These are phyloP conservation scores for Metschnikowia anglica DNA, from an alignment of 805 yeast genomes.

Conservation along the genomic window DNA sequence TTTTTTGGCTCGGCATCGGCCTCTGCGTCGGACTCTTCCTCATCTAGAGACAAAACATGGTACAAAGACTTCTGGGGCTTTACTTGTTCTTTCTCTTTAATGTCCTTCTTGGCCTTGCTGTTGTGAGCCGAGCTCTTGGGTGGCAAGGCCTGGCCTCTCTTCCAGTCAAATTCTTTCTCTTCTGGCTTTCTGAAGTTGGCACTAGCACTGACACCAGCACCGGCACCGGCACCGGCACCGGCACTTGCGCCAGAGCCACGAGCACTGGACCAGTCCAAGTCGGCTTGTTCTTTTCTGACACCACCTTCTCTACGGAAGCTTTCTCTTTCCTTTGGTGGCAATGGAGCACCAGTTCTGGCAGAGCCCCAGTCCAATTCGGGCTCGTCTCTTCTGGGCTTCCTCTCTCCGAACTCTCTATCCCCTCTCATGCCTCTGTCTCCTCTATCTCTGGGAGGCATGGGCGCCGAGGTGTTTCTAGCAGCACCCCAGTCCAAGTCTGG, in stretches of 20 bases:
- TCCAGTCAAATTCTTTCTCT: conserved; percentile 38
- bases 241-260: conserved; percentile 17
- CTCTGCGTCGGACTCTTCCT: conserved; percentile 15
- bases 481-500: conserved; percentile 42
- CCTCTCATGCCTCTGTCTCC: neutral
- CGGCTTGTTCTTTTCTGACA: conserved; percentile 22
- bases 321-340: conserved; percentile 37
- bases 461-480: conserved; percentile 28
- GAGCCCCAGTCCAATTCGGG: conserved; percentile 44
- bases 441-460: conserved; percentile 10
- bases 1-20: neutral
- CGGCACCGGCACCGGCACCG: conserved; percentile 1
- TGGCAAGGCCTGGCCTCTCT: conserved; percentile 36
- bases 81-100: conserved; percentile 13
- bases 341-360: conserved; percentile 34
- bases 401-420: conserved; percentile 18
- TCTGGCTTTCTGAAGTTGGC: conserved; percentile 23
- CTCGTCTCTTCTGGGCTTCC: conserved; percentile 36
- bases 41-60: conserved; percentile 22
- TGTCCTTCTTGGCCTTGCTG: conserved; percentile 11
- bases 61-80: conserved; percentile 22
- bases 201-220: conserved; percentile 1
- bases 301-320: conserved; percentile 6
- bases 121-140: conserved; percentile 9
- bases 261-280: conserved; percentile 28